Evolutionary conservation across 1,284 basidiomycete species (phyloP).

Genomic region (Stereum hirsutum): DNA sequence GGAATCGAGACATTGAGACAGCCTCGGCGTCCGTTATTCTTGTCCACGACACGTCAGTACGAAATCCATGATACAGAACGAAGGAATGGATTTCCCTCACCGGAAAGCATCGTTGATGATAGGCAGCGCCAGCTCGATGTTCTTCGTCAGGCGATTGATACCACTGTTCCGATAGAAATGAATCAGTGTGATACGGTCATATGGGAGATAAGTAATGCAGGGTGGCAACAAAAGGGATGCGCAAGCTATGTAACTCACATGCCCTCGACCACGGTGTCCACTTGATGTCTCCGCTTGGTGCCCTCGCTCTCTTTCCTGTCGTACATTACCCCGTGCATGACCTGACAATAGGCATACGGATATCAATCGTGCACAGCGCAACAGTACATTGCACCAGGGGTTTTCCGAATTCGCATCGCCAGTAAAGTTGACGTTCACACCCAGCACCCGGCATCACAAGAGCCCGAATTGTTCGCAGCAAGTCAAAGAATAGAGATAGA

Average conservation of each 20-base stretch:
- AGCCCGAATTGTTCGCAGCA: background rate
- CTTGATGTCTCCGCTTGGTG: constrained; percentile 88
- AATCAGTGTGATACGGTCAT: no score
- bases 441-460: no score
- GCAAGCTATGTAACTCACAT: no score
- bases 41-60: no score
- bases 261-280: constrained; percentile 87
- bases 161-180: constrained; percentile 52
- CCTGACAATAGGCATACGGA: no score
- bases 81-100: constrained; percentile 32
- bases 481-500: background rate
- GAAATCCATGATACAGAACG: no score
- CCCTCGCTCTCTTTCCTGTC: constrained; percentile 89
- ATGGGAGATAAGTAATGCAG: no score
- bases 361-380: no score
- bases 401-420: no score
- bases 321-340: constrained; percentile 93
- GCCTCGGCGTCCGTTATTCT: constrained; percentile 88
- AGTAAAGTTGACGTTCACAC: no score
- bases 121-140: constrained; percentile 74
- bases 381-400: no score
- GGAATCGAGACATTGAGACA: constrained; percentile 85
- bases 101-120: constrained; percentile 84
- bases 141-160: constrained; percentile 80
- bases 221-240: no score